Conservation (phyloP, 441 rosid species). For the Erodium texanum region DNA sequence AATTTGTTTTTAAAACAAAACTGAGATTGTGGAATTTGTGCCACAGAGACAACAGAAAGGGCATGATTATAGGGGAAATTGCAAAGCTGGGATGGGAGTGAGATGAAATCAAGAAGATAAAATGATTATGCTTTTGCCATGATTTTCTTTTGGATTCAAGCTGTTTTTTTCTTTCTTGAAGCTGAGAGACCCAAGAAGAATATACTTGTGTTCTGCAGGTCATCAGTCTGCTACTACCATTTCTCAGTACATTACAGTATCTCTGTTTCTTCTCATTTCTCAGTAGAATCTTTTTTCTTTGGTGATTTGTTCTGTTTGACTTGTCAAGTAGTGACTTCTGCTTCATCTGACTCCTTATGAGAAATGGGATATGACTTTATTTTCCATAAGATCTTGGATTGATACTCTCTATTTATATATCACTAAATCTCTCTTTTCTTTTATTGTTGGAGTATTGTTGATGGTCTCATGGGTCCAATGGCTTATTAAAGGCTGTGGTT, state of each 20-base stretch:
- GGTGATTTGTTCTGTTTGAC: slow-evolving; percentile 7
- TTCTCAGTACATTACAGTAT: background rate
- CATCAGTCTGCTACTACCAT: too few relatives aligned
- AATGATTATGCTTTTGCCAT: background rate
- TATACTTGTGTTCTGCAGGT: background rate
- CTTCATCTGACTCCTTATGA: background rate
- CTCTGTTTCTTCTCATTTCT: background rate
- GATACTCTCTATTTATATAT: background rate
- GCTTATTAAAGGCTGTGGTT: background rate
- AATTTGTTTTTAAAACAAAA: too few relatives aligned
- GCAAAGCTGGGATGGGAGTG: background rate
- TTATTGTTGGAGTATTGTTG: background rate
- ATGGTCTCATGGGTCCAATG: slow-evolving; percentile 1
- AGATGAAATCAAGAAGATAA: slow-evolving; percentile 7
- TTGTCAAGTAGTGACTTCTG: background rate
- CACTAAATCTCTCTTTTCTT: background rate
- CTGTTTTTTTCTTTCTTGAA: background rate
- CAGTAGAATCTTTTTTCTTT: background rate
- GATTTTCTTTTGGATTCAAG: background rate
- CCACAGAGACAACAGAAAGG: too few relatives aligned
- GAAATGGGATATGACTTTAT: background rate
- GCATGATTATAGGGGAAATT: background rate
- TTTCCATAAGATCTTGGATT: background rate
- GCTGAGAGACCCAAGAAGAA: background rate
- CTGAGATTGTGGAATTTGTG: too few relatives aligned